Conservation (phyloP, 306 rosid species). For the Begonia fuchsioides region DNA sequence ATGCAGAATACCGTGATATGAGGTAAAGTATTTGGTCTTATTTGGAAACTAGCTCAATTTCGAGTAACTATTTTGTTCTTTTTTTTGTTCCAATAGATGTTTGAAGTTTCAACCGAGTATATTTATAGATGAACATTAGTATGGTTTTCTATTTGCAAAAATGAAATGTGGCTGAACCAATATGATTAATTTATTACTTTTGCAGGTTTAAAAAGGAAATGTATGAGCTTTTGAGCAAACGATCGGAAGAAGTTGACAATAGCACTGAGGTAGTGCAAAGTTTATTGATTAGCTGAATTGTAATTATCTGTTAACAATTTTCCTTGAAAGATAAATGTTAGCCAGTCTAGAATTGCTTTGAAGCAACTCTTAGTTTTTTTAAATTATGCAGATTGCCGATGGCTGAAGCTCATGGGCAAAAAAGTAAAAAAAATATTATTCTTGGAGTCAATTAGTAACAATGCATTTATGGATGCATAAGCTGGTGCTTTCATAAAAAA, state of each 20-base stretch:
- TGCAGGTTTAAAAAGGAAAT: slow-evolving; percentile 72
- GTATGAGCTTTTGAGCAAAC: slow-evolving; percentile 61
- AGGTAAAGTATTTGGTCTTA: slow-evolving; percentile 24
- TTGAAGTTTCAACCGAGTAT: too few relatives aligned
- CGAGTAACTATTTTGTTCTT: too few relatives aligned
- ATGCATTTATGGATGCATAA: too few relatives aligned
- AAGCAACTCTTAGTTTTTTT: background rate
- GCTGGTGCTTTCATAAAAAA: too few relatives aligned
- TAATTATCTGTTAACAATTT: background rate
- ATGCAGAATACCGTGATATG: slow-evolving; percentile 42
- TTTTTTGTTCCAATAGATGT: too few relatives aligned
- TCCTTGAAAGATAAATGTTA: background rate
- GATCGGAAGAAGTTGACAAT: slow-evolving; percentile 55
- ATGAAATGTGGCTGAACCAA: background rate
- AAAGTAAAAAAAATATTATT: too few relatives aligned
- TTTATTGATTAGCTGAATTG: slow-evolving; percentile 1
- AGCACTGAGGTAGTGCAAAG: slow-evolving; percentile 43
- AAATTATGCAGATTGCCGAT: too few relatives aligned
- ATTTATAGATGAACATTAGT: too few relatives aligned
- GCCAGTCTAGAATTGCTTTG: background rate
- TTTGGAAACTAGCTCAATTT: background rate
- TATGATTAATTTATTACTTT: background rate
- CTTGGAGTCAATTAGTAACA: too few relatives aligned
- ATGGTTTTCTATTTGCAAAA: too few relatives aligned
- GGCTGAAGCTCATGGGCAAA: too few relatives aligned